phyloP scores from a whole-genome alignment of 2,329 filamentous ascomycete genomes.

The Xylaria digitata region DNA sequence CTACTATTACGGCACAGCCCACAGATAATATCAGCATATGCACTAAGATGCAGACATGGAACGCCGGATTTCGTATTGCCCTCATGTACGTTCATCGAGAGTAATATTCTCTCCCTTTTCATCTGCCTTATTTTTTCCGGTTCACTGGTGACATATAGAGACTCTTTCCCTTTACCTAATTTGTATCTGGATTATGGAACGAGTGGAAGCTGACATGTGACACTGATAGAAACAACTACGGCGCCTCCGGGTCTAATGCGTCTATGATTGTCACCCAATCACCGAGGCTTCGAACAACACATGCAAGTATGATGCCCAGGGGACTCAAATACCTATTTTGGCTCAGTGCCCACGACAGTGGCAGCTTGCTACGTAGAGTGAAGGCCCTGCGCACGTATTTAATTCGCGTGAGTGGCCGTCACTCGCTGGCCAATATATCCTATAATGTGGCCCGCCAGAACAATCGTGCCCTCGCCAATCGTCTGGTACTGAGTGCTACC shows the following conservation, averaged over 20 bases:
- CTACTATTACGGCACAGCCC: slow-evolving; percentile 25
- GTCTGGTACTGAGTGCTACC: slow-evolving; percentile 30
- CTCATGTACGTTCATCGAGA: background rate
- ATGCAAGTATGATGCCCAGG: no score
- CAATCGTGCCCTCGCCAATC: slow-evolving; percentile 42
- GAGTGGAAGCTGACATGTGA: background rate
- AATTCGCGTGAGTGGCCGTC: background rate
- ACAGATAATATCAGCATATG: background rate
- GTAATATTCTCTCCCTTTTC: no score
- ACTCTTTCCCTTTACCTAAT: slow-evolving; percentile 28
- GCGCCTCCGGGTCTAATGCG: slow-evolving; percentile 44
- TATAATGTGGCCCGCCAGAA: slow-evolving; percentile 50
- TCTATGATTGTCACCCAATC: slow-evolving; percentile 32
- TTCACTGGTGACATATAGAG: slow-evolving; percentile 32
- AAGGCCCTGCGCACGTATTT: slow-evolving; percentile 27
- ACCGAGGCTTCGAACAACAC: slow-evolving; percentile 38
- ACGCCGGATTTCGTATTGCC: background rate
- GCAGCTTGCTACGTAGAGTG: background rate
- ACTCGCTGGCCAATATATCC: slow-evolving; percentile 45
- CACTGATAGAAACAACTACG: slow-evolving; percentile 52
- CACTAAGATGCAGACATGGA: background rate
- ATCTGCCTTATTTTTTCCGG: no score
- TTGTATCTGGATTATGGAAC: no score
- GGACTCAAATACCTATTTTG: slow-evolving; percentile 30
- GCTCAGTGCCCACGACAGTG: slow-evolving; percentile 39